Conservation (phyloP, 768 basidiomycete species). For the Kwoniella sp. region DNA sequence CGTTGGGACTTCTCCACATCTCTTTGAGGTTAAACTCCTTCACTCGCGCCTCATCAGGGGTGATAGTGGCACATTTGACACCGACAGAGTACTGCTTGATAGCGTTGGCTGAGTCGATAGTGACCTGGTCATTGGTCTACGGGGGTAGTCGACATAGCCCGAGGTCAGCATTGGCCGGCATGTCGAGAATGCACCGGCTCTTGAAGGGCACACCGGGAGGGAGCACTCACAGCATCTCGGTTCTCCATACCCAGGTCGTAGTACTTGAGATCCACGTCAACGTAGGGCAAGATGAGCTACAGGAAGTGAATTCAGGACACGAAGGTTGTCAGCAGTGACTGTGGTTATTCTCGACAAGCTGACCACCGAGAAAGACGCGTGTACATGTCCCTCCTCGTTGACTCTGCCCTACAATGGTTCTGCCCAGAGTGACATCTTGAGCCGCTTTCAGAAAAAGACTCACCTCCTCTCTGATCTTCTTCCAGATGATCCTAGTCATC, state of each 20-base stretch:
- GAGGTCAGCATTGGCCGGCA: background rate
- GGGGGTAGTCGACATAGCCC: background rate
- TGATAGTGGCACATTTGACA: constrained; percentile 99
- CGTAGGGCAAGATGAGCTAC: constrained; percentile 91
- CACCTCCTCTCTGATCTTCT: constrained; percentile 94
- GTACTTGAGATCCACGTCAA: constrained; percentile 96
- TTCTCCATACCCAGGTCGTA: constrained; percentile 94
- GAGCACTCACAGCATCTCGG: constrained; percentile 77
- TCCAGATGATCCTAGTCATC: constrained; percentile 99
- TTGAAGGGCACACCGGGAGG: too few relatives aligned
- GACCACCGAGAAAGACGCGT: too few relatives aligned
- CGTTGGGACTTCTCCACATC: constrained; percentile 98
- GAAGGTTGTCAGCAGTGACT: too few relatives aligned
- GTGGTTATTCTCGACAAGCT: too few relatives aligned
- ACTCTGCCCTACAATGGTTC: too few relatives aligned
- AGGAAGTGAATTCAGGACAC: background rate
- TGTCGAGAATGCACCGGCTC: background rate
- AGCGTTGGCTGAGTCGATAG: constrained; percentile 89
- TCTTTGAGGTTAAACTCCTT: constrained; percentile 96
- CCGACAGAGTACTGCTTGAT: constrained; percentile 93
- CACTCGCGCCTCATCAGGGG: constrained; percentile 94
- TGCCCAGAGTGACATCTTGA: background rate
- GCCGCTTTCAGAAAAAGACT: constrained; percentile 45
- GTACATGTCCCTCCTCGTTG: too few relatives aligned
- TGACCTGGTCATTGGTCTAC: constrained; percentile 93